Percentiles rank a stretch among this genome's conserved stretches.
phyloP scores from a whole-genome alignment of 2,329 filamentous ascomycete genomes.

The Endocalyx cinctus region DNA sequence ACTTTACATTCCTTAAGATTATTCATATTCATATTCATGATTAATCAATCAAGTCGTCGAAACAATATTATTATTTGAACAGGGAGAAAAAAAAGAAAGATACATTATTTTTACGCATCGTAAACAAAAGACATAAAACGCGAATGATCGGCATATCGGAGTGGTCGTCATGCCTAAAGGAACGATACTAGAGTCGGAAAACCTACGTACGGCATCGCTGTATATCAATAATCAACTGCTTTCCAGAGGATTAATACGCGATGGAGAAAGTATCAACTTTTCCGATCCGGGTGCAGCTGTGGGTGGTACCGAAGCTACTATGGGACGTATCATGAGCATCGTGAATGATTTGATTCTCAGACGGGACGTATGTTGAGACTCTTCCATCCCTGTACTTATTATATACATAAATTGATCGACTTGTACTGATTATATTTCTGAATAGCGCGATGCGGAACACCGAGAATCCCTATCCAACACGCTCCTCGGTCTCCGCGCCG shows the following conservation, averaged over 20 bases:
- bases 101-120: too few species aligned
- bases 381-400: not conserved
- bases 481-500: constrained; percentile 69
- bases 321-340: constrained; percentile 84
- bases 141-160: too few species aligned
- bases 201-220: constrained; percentile 61
- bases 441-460: constrained; percentile 83
- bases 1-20: too few species aligned
- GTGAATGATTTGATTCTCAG: constrained; percentile 90
- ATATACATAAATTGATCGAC: constrained; percentile 5
- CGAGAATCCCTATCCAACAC: constrained; percentile 77
- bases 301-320: constrained; percentile 58
- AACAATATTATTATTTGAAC: too few species aligned
- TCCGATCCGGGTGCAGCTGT: constrained; percentile 62
- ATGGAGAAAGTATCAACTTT: constrained; percentile 78
- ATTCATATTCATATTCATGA: too few species aligned
- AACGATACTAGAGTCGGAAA: constrained; percentile 49
- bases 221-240: constrained; percentile 71
- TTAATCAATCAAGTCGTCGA: too few species aligned
- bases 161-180: too few species aligned
- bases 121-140: too few species aligned
- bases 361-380: constrained; percentile 64
- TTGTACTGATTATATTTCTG: constrained; percentile 5
- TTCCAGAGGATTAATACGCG: constrained; percentile 59
- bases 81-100: too few species aligned